A percentile compares a stretch with the other conserved stretches of the same genome.
These are phyloP conservation scores for Auricularia cornea DNA, from an alignment of 768 basidiomycete species.

Conservation along the genomic window DNA sequence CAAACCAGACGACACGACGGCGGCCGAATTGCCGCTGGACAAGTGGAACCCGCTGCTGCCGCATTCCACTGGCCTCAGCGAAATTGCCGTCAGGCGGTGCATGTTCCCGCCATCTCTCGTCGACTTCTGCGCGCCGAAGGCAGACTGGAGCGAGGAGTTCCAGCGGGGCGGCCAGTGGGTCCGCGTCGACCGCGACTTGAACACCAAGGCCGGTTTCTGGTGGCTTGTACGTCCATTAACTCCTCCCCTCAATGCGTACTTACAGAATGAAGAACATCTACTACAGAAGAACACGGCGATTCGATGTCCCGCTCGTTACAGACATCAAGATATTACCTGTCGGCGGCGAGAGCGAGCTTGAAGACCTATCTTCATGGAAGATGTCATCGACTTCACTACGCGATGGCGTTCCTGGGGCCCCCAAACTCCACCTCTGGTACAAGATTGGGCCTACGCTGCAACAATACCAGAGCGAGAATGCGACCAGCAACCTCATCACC, in stretches of 20 bases:
- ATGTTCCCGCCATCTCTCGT: conserved; percentile 50
- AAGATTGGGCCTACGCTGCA: conserved; percentile 53
- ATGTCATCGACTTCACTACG: conserved; percentile 55
- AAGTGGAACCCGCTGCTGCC: conserved; percentile 45
- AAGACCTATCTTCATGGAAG: conserved; percentile 47
- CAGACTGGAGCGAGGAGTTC: conserved; percentile 64
- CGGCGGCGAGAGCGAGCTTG: conserved; percentile 39
- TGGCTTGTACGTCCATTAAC: conserved; percentile 43
- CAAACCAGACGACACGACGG: conserved; percentile 9
- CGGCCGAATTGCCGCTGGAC: background rate
- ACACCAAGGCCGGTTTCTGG: conserved; percentile 48
- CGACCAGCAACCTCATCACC: conserved; percentile 58
- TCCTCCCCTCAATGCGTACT: conserved; percentile 13
- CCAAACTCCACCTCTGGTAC: conserved; percentile 74
- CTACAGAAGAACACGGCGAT: conserved; percentile 77
- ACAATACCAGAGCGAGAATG: conserved; percentile 39
- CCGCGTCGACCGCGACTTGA: conserved; percentile 73
- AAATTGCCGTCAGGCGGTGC: conserved; percentile 66
- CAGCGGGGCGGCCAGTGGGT: conserved; percentile 82
- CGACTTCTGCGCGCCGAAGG: conserved; percentile 58
- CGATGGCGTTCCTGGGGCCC: conserved; percentile 47
- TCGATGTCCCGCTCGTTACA: conserved; percentile 72
- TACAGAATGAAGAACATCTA: conserved; percentile 65
- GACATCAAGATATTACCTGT: conserved; percentile 58
- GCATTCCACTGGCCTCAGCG: conserved; percentile 18